phyloP scores from a whole-genome alignment of 306 rosid species.

The Cucurbita moschata region DNA sequence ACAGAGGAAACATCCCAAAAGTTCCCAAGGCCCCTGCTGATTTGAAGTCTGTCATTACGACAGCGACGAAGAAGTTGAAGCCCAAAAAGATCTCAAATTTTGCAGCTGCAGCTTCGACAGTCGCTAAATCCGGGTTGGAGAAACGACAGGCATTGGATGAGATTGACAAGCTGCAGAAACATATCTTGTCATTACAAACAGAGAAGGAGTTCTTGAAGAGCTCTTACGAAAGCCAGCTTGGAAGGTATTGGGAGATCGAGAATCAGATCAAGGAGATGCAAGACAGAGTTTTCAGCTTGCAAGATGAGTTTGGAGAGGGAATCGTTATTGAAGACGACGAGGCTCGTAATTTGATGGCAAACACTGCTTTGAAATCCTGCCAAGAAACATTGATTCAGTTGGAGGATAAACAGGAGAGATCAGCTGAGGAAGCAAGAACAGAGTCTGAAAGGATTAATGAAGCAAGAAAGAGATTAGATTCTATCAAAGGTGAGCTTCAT shows the following conservation, averaged over 20 bases:
- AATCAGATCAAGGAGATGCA: slow-evolving; percentile 57
- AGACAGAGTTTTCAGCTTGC: slow-evolving; percentile 44
- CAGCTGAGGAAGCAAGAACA: slow-evolving; percentile 41
- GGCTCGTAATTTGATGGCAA: slow-evolving; percentile 86
- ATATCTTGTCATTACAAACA: slow-evolving; percentile 67
- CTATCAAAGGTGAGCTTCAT: slow-evolving; percentile 36
- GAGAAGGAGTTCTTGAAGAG: slow-evolving; percentile 82
- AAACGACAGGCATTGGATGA: slow-evolving; percentile 51
- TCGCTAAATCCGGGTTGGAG: slow-evolving; percentile 59
- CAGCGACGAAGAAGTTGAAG: slow-evolving; percentile 33
- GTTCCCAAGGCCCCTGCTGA: slow-evolving; percentile 59
- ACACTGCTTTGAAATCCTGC: slow-evolving; percentile 69
- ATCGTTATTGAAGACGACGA: slow-evolving; percentile 59
- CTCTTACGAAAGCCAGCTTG: slow-evolving; percentile 49
- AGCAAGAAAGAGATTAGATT: slow-evolving; percentile 29
- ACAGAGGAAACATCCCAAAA: slow-evolving; percentile 31
- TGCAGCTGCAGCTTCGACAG: slow-evolving; percentile 4
- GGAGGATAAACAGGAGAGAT: slow-evolving; percentile 47
- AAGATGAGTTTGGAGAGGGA: slow-evolving; percentile 82
- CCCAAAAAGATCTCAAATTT: slow-evolving; percentile 15
- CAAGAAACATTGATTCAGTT: slow-evolving; percentile 47
- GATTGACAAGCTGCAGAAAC: slow-evolving; percentile 70
- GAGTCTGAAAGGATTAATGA: slow-evolving; percentile 47
- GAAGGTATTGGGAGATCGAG: slow-evolving; percentile 64
- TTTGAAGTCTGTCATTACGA: slow-evolving; percentile 26